A percentile compares a stretch with the other conserved stretches of the same genome.
These are phyloP conservation scores for Colletotrichum trifolii DNA, from an alignment of 2,329 filamentous ascomycete genomes.

Conservation along the genomic window DNA sequence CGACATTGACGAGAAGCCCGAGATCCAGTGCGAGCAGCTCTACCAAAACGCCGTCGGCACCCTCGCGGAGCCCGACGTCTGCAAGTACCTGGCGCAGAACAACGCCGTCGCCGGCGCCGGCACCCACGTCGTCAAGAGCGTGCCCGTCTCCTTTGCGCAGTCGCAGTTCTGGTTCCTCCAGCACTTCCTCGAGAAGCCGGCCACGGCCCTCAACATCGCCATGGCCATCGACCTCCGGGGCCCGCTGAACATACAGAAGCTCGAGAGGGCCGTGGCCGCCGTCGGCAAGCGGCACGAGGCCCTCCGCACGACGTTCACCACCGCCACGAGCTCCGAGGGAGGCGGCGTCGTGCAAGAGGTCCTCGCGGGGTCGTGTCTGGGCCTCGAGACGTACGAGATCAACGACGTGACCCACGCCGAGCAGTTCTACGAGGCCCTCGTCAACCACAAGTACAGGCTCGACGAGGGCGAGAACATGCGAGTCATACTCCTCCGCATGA, in stretches of 20 bases:
- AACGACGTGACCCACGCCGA: background rate
- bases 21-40: too few species aligned
- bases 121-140: background rate
- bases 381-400: background rate
- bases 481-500: background rate
- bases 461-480: background rate
- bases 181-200: conserved; percentile 45
- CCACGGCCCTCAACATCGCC: conserved; percentile 51
- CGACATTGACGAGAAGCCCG: too few species aligned
- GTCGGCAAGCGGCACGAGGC: conserved; percentile 46
- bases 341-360: background rate
- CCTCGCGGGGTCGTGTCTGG: background rate
- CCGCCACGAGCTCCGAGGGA: background rate
- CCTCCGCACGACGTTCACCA: conserved; percentile 46
- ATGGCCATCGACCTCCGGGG: conserved; percentile 47
- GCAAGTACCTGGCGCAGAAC: too few species aligned
- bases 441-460: background rate
- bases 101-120: too few species aligned
- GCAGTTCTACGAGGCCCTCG: background rate
- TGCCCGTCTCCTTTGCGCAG: conserved; percentile 51
- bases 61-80: too few species aligned
- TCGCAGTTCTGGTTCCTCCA: conserved; percentile 54
- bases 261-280: conserved; percentile 47
- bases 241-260: conserved; percentile 41
- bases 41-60: too few species aligned